Base-by-base conservation (phyloP, 805 yeast genomes). In the Pichia membranifaciens region DNA sequence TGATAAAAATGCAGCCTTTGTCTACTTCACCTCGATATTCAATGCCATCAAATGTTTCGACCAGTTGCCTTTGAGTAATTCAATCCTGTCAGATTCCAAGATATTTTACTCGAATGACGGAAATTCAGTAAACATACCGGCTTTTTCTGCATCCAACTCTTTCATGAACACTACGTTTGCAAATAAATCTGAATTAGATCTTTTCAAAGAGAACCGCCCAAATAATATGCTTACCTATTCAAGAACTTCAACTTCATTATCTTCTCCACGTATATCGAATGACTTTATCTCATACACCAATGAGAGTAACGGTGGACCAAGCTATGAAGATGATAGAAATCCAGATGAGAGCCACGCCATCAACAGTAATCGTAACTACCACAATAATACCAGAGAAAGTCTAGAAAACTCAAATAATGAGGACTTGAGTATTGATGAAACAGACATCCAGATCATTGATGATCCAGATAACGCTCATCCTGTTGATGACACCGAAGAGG, bases 21-120 rank as follows among this genome's bases (percentile, higher is more conserved):
- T 68, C 23, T 72, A 74, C 54, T 76, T 70, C 54, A 68, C 73
- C 3, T 68, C 75, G 23, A 72, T 75, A 31, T 72, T 72, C 41
- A 54, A 72, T 9, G 75, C 79, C 15, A 71, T 75, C 43, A 70
- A 69, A 49, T 64, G 71, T 39, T 71, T 67, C 43, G 74, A 74
- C 54, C 67, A 64, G 48, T 54, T 65, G 25, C 57, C 63, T 10
- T 38, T 60, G n/a, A 42, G 53, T 39, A 59, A 62, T 16, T 52
- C 61, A 6, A 31, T 50, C 2, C 51, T 62, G 35, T 47, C 57
- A 13, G 49, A 50, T 33, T 58, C 59, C 36, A 58, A 59, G 36
- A 54, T 61, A 3, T 61, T 56, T 44, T 65, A 65, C 50, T 60
- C 67, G 37, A 47, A 50, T n/a, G 68, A 64, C 43, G 25, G 39